Evolutionary conservation across 164 flowering plant species (phyloP).

Genomic region (Amborella trichopoda): DNA sequence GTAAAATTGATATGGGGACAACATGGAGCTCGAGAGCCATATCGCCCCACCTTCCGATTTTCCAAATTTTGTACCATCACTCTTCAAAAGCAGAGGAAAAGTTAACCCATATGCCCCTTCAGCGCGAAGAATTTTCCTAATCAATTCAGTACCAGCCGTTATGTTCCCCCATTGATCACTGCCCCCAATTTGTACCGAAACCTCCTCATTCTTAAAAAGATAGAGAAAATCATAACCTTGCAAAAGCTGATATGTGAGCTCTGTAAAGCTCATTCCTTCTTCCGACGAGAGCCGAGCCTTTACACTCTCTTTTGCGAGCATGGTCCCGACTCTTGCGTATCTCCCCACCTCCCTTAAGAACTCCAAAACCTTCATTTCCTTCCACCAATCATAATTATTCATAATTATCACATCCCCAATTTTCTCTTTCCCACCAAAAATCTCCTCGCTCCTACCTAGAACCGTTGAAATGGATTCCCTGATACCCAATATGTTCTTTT

Average conservation of each 20-base stretch:
- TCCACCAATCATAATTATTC: slow-evolving; percentile 88
- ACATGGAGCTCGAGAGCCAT: slow-evolving; percentile 56
- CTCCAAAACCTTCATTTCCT: slow-evolving; percentile 46
- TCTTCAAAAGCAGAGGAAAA: slow-evolving; percentile 71
- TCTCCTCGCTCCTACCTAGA: slow-evolving; percentile 10
- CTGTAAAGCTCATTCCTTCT: slow-evolving; percentile 20
- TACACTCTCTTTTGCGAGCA: slow-evolving; percentile 20
- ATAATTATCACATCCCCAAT: slow-evolving; percentile 20
- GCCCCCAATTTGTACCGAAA: slow-evolving; percentile 76
- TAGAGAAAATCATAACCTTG: slow-evolving; percentile 27
- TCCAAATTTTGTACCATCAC: slow-evolving; percentile 81
- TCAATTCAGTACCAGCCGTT: slow-evolving; percentile 75
- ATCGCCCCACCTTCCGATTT: slow-evolving; percentile 83
- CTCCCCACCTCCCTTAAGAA: slow-evolving; percentile 50
- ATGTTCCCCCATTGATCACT: slow-evolving; percentile 91
- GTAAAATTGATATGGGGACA: slow-evolving; percentile 75
- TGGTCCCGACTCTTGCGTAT: slow-evolving; percentile 56
- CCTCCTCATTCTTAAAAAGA: slow-evolving; percentile 32
- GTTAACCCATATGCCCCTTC: slow-evolving; percentile 69
- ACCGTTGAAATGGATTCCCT: slow-evolving; percentile 20
- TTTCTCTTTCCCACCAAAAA: background rate
- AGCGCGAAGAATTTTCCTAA: slow-evolving; percentile 40
- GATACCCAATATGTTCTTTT: slow-evolving; percentile 40
- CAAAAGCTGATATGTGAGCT: slow-evolving; percentile 64
- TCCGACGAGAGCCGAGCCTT: slow-evolving; percentile 25